phyloP scores from a whole-genome alignment of 2,329 filamentous ascomycete species.

The Raffaelea ambrosiae region DNA sequence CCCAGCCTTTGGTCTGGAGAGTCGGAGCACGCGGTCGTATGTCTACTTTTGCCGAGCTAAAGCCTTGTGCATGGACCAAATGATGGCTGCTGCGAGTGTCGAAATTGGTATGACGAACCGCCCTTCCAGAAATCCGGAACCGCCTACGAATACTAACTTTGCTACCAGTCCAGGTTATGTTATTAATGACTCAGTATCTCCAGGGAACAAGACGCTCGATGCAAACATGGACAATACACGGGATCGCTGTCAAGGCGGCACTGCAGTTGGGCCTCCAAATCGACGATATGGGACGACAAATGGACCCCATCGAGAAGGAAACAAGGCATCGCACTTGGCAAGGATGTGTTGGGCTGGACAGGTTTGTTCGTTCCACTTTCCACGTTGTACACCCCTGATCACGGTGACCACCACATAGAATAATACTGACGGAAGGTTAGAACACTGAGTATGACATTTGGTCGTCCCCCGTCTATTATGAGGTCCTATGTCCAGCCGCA shows the following conservation, averaged over 20 bases:
- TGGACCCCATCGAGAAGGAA: conserved; percentile 33
- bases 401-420: no score
- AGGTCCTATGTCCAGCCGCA: conserved; percentile 30
- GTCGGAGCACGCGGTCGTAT: conserved; percentile 16
- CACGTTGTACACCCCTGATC: not conserved
- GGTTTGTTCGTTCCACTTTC: conserved; percentile 14
- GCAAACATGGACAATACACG: conserved; percentile 45
- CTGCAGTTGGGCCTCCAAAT: conserved; percentile 44
- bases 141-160: conserved; percentile 39
- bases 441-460: conserved; percentile 42
- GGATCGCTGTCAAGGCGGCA: conserved; percentile 41
- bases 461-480: conserved; percentile 35
- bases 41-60: conserved; percentile 4
- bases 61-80: not conserved
- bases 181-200: conserved; percentile 41
- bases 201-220: conserved; percentile 45
- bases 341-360: conserved; percentile 37
- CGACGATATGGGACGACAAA: conserved; percentile 22
- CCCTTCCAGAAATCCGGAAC: conserved; percentile 27
- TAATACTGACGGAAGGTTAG: conserved; percentile 15
- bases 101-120: conserved; percentile 31
- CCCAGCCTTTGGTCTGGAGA: conserved; percentile 1
- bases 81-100: conserved; percentile 20
- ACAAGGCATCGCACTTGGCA: conserved; percentile 40
- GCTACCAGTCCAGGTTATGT: conserved; percentile 19